A percentile compares a stretch with the other conserved stretches of the same genome.
Conservation (phyloP, 441 rosid genomes). For the Theobroma grandiflorum region DNA sequence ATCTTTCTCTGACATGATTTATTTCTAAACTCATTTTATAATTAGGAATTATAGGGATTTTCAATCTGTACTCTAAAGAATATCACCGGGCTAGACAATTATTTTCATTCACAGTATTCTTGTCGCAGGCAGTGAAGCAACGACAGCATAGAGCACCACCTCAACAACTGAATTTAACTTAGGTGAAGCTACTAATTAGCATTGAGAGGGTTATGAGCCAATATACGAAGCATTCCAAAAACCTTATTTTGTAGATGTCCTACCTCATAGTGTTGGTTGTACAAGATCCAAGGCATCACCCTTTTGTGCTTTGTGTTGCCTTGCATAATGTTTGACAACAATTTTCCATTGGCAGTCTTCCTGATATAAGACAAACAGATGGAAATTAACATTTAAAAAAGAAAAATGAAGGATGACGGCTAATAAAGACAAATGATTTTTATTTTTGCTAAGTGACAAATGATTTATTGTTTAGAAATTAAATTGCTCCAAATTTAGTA, state of each 20-base stretch:
- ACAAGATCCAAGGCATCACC: neutral
- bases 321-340: neutral
- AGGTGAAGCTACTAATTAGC: neutral
- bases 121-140: neutral
- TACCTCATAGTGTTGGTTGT: neutral
- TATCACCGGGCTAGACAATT: neutral
- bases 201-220: neutral
- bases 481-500: neutral
- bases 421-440: neutral
- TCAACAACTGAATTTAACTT: neutral
- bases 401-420: neutral
- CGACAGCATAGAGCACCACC: neutral
- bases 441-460: neutral
- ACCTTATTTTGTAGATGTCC: neutral
- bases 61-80: neutral
- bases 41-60: neutral
- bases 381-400: neutral
- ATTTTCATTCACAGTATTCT: neutral
- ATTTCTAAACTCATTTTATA: neutral
- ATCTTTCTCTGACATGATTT: neutral
- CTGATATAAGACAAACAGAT: neutral
- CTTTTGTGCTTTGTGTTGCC: neutral
- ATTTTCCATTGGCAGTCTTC: neutral
- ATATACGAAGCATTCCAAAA: neutral
- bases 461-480: neutral